phyloP scores from a whole-genome alignment of 108 stramenopile genomes.

The Fistulifera pelliculosa region DNA sequence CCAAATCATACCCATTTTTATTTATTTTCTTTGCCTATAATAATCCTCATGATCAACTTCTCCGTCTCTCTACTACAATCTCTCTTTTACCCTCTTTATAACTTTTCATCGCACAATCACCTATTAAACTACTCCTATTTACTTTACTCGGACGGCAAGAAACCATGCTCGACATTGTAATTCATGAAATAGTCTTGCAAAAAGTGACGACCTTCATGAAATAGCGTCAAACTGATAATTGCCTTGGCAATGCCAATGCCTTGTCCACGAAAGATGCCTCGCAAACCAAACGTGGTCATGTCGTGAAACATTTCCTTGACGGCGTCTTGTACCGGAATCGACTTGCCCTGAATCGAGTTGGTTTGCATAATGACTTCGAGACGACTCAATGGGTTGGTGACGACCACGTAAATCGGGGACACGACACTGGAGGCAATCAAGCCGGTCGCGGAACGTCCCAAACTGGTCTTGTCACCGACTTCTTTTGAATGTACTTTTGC shows the following conservation, averaged over 20 bases:
- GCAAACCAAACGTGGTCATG: slow-evolving; percentile 73
- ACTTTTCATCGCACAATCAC: no score
- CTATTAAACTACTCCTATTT: no score
- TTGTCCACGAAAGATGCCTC: slow-evolving; percentile 88
- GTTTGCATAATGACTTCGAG: slow-evolving; percentile 95
- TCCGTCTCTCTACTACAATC: no score
- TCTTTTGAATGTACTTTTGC: slow-evolving; percentile 87
- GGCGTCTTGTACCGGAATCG: slow-evolving; percentile 67
- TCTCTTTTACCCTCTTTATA: no score
- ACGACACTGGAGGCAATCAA: slow-evolving; percentile 77
- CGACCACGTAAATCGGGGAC: slow-evolving; percentile 83
- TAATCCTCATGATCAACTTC: no score
- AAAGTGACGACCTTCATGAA: slow-evolving; percentile 89
- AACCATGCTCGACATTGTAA: slow-evolving; percentile 75
- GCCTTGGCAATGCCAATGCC: slow-evolving; percentile 90
- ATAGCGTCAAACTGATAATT: slow-evolving; percentile 71
- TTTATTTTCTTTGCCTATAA: no score
- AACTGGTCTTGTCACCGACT: slow-evolving; percentile 54
- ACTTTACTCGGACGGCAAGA: slow-evolving; percentile 25
- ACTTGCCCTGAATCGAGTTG: slow-evolving; percentile 75
- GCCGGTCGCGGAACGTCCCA: slow-evolving; percentile 58
- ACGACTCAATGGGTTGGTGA: slow-evolving; percentile 82
- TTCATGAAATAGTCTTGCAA: slow-evolving; percentile 77
- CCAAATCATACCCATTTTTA: no score
- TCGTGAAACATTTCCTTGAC: slow-evolving; percentile 73